Evolutionary conservation across 2,329 filamentous ascomycete species (phyloP).

Genomic region (Paracoccidioides brasiliensis): DNA sequence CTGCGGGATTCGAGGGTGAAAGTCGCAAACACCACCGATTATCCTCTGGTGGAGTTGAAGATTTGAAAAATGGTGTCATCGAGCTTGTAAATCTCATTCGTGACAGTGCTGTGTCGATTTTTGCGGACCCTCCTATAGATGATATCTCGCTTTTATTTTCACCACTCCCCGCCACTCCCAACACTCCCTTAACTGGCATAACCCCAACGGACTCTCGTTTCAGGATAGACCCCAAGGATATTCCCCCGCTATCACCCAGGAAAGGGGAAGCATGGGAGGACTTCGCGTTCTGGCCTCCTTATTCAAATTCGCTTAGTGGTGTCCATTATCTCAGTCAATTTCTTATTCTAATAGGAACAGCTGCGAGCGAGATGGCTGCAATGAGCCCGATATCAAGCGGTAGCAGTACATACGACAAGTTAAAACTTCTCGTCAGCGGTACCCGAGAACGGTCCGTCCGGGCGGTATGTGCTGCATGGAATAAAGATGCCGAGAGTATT

Average conservation of each 20-base stretch:
- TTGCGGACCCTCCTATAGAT: constrained; percentile 75
- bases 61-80: constrained; percentile 63
- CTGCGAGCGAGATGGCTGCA: constrained; percentile 71
- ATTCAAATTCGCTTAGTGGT: constrained; percentile 83
- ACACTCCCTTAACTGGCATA: constrained; percentile 46
- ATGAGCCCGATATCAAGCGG: constrained; percentile 52
- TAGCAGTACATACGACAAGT: constrained; percentile 49
- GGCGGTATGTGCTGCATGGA: constrained; percentile 83
- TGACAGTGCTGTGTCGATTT: constrained; percentile 67
- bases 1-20: constrained; percentile 67
- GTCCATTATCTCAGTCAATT: constrained; percentile 79
- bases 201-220: constrained; percentile 59
- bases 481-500: constrained; percentile 81
- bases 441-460: constrained; percentile 75
- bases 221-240: constrained; percentile 62
- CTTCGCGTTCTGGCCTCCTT: constrained; percentile 90
- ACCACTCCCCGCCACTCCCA: constrained; percentile 55
- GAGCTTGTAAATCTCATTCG: constrained; percentile 77
- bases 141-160: constrained; percentile 82
- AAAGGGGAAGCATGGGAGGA: constrained; percentile 82
- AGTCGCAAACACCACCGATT: constrained; percentile 72
- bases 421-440: constrained; percentile 61
- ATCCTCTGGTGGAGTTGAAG: constrained; percentile 53
- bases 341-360: constrained; percentile 69
- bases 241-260: constrained; percentile 63